A percentile compares a stretch with the other conserved stretches of the same genome.
Conservation (phyloP, 192 early-diverging fungal genomes). For the Physocladia obscura region DNA sequence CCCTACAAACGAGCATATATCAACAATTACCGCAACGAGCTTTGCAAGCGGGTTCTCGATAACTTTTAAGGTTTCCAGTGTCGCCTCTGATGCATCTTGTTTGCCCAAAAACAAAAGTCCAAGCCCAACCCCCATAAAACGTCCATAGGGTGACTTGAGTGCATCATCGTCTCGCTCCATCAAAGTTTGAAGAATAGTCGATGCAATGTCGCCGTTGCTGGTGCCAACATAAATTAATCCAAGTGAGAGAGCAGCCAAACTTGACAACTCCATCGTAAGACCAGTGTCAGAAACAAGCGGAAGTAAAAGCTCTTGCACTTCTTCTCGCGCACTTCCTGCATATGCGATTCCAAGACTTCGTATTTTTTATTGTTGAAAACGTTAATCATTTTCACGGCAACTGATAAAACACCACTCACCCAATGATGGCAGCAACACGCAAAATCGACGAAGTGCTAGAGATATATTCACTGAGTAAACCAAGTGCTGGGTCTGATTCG, state of each 20-base stretch:
- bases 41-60: constrained; percentile 92
- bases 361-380: background rate
- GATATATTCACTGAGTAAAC: constrained; percentile 81
- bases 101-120: constrained; percentile 84
- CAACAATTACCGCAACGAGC: constrained; percentile 83
- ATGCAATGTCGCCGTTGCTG: constrained; percentile 86
- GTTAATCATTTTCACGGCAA: background rate
- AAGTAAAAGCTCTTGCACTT: constrained; percentile 77
- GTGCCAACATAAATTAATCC: constrained; percentile 92
- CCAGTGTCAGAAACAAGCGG: constrained; percentile 78
- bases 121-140: constrained; percentile 93
- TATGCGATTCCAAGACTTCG: constrained; percentile 89
- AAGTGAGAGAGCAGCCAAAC: constrained; percentile 83
- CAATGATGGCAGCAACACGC: constrained; percentile 80
- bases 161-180: constrained; percentile 89
- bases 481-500: constrained; percentile 88
- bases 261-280: constrained; percentile 84
- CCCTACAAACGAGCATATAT: constrained; percentile 86
- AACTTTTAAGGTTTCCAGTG: constrained; percentile 90
- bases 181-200: constrained; percentile 88
- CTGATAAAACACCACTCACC: constrained; percentile 42
- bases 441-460: constrained; percentile 55
- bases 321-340: constrained; percentile 83
- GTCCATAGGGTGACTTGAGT: constrained; percentile 82
- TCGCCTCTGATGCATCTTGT: constrained; percentile 86